Evolutionary conservation across 352 stramenopile genomes (phyloP).

Genomic region (Halophytophthora polymorphica): DNA sequence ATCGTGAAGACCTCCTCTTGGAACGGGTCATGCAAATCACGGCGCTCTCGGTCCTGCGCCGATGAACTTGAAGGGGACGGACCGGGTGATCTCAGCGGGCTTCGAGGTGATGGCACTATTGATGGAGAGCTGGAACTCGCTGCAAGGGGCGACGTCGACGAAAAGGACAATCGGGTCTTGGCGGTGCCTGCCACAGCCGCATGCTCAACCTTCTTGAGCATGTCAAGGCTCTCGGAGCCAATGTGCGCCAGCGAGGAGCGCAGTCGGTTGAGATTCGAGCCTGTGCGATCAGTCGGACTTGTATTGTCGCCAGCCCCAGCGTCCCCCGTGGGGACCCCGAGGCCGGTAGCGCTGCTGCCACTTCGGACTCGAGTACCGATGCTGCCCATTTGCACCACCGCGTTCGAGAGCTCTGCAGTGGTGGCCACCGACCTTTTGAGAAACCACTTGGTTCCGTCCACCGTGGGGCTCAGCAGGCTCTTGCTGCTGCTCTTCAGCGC

Average conservation of each 20-base stretch:
- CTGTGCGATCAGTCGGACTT: not conserved
- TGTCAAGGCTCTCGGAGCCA: constrained; percentile 65
- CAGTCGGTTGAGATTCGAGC: constrained; percentile 46
- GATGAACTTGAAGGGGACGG: no score
- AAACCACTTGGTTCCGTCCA: constrained; percentile 74
- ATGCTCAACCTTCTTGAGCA: constrained; percentile 76
- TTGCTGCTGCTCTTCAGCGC: constrained; percentile 71
- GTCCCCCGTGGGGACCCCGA: constrained; percentile 7
- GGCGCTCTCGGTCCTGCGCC: constrained; percentile 14
- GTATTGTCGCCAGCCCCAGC: constrained; percentile 5
- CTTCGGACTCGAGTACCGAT: constrained; percentile 20
- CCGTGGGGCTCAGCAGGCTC: constrained; percentile 57
- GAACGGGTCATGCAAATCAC: constrained; percentile 47
- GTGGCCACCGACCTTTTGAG: constrained; percentile 54
- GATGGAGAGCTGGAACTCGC: constrained; percentile 4
- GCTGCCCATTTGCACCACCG: constrained; percentile 24
- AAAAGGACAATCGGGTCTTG: constrained; percentile 42
- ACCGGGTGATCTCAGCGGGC: no score
- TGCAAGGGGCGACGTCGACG: constrained; percentile 19
- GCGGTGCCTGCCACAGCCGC: constrained; percentile 31
- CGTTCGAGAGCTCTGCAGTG: constrained; percentile 29
- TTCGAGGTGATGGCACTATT: constrained; percentile 1
- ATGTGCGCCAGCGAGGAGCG: constrained; percentile 59
- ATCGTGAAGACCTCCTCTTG: constrained; percentile 85
- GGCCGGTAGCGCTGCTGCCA: constrained; percentile 8